Conservation (phyloP, 345 rosid species). For the Aquilaria malaccensis region DNA sequence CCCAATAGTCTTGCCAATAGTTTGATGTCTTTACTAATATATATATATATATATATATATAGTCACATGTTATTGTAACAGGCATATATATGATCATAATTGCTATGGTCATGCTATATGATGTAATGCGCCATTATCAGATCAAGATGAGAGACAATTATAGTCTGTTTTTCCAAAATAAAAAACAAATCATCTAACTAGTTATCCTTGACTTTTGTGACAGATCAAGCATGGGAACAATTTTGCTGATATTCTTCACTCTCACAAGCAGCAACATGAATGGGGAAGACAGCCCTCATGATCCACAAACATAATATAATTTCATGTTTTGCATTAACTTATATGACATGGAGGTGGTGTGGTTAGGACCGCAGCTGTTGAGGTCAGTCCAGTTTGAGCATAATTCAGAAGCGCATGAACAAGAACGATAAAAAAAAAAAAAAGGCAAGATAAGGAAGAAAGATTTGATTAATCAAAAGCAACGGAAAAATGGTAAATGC, state of each 20-base stretch:
- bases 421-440: constrained; percentile 12
- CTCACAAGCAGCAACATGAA: constrained; percentile 44
- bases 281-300: constrained; percentile 29
- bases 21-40: neutral
- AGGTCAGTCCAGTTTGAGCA: neutral
- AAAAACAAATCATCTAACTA: too few species aligned
- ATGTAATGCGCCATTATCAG: too few species aligned
- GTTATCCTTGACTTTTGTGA: neutral
- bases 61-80: too few species aligned
- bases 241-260: constrained; percentile 87
- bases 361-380: constrained; percentile 9
- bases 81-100: too few species aligned
- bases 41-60: too few species aligned
- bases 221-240: constrained; percentile 96
- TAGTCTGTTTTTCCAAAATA: neutral
- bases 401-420: constrained; percentile 12
- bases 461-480: too few species aligned
- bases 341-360: constrained; percentile 13
- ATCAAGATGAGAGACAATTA: too few species aligned
- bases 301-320: constrained; percentile 17
- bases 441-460: constrained; percentile 8
- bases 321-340: neutral
- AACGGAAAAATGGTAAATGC: constrained; percentile 20
- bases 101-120: too few species aligned
- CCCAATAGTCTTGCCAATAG: neutral